phyloP scores from a whole-genome alignment of 2,329 filamentous ascomycete species.

The Achaetomium macrosporum region DNA sequence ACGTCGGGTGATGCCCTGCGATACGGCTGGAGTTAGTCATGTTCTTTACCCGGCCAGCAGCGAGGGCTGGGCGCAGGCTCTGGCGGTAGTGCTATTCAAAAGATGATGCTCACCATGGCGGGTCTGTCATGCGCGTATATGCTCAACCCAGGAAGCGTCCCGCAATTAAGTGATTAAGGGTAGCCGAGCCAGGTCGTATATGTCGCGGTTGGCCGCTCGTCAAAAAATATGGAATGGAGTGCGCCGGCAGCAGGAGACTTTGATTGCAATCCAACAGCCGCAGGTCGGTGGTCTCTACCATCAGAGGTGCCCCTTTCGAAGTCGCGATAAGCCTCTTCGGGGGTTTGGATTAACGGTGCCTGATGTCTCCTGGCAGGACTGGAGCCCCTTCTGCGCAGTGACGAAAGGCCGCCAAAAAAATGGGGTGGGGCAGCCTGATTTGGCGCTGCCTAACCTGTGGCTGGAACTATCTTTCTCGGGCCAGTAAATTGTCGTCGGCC shows the following conservation, averaged over 20 bases:
- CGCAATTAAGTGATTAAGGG: conserved; percentile 6
- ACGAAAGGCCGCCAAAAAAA: conserved; percentile 18
- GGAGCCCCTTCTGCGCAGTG: conserved; percentile 16
- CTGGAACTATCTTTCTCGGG: background rate
- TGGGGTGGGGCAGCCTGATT: conserved; percentile 15
- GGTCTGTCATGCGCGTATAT: conserved; percentile 19
- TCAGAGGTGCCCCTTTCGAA: conserved; percentile 2
- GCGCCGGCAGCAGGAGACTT: background rate
- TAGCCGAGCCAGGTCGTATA: background rate
- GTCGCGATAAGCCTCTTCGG: conserved; percentile 4
- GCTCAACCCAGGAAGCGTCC: conserved; percentile 2
- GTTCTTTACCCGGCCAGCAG: background rate
- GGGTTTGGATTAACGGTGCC: conserved; percentile 15
- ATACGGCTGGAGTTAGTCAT: conserved; percentile 13
- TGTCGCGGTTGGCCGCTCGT: background rate
- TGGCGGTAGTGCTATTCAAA: background rate
- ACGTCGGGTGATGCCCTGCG: conserved; percentile 45
- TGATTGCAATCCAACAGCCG: background rate
- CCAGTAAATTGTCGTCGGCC: background rate
- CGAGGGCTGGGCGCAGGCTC: background rate
- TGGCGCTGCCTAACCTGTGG: background rate
- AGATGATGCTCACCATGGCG: conserved; percentile 22
- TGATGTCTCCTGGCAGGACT: conserved; percentile 12
- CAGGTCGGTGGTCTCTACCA: conserved; percentile 1
- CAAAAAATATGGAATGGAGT: background rate